Conservation (phyloP, 148 eudicot genomes). For the Fagopyrum homotropicum region DNA sequence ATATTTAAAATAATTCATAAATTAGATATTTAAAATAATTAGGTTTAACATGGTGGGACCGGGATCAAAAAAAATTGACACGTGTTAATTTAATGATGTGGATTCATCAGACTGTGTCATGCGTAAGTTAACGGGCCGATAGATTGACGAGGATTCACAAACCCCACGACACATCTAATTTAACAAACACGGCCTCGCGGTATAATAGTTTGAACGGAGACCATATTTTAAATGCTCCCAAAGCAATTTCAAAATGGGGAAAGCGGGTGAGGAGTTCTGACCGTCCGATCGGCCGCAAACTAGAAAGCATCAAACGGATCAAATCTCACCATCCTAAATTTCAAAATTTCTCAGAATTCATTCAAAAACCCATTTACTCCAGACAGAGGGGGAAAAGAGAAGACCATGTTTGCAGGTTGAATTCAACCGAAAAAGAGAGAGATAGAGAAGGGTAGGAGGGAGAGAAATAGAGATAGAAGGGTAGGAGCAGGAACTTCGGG, state of each 20-base stretch:
- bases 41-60: too few species aligned
- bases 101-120: too few species aligned
- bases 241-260: background rate
- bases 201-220: background rate
- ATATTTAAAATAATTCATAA: too few species aligned
- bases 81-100: too few species aligned
- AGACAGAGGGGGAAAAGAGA: background rate
- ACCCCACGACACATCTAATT: too few species aligned
- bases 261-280: background rate
- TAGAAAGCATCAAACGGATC: background rate
- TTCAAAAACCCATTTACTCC: background rate
- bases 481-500: background rate
- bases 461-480: background rate
- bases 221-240: background rate
- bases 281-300: conserved; percentile 9
- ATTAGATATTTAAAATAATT: too few species aligned
- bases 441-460: background rate
- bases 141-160: too few species aligned
- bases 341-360: background rate
- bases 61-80: too few species aligned
- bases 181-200: too few species aligned
- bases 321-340: background rate
- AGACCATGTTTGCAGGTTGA: background rate
- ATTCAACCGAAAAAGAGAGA: background rate
- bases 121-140: too few species aligned